Conservation (phyloP, 495 filamentous ascomycete species). For the Pyronema omphalodes region DNA sequence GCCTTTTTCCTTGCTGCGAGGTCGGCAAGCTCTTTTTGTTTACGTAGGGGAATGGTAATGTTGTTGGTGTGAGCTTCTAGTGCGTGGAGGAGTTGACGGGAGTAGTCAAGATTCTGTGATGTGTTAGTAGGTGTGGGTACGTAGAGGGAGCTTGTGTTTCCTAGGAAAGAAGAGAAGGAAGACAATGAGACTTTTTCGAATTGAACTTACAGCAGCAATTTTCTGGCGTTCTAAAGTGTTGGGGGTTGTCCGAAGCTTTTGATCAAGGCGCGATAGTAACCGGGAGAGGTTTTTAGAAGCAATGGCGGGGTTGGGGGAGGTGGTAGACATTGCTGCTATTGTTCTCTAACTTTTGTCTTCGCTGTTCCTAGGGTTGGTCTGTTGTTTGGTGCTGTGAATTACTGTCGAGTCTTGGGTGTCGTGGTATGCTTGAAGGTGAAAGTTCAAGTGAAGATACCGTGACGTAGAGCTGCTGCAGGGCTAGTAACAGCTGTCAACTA, state of each 20-base stretch:
- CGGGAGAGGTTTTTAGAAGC: conserved; percentile 3
- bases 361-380: too few relatives aligned
- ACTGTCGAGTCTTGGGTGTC: too few relatives aligned
- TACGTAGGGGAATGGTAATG: conserved; percentile 1
- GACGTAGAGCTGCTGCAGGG: too few relatives aligned
- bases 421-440: too few relatives aligned
- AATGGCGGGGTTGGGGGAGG: neutral
- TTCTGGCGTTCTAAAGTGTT: conserved; percentile 16
- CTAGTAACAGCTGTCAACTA: too few relatives aligned
- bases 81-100: conserved; percentile 17
- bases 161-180: too few relatives aligned
- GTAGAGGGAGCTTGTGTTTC: too few relatives aligned
- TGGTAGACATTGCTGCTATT: neutral
- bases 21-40: conserved; percentile 10
- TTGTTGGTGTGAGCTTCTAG: conserved; percentile 9
- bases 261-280: conserved; percentile 1
- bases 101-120: conserved; percentile 19
- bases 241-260: conserved; percentile 1
- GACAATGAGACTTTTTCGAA: too few relatives aligned
- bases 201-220: conserved; percentile 10
- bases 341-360: too few relatives aligned
- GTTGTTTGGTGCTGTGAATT: too few relatives aligned
- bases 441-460: too few relatives aligned
- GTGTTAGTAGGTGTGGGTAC: too few relatives aligned
- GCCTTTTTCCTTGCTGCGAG: conserved; percentile 13